phyloP scores from a whole-genome alignment of 441 rosid species.

The Jatropha podagrica region DNA sequence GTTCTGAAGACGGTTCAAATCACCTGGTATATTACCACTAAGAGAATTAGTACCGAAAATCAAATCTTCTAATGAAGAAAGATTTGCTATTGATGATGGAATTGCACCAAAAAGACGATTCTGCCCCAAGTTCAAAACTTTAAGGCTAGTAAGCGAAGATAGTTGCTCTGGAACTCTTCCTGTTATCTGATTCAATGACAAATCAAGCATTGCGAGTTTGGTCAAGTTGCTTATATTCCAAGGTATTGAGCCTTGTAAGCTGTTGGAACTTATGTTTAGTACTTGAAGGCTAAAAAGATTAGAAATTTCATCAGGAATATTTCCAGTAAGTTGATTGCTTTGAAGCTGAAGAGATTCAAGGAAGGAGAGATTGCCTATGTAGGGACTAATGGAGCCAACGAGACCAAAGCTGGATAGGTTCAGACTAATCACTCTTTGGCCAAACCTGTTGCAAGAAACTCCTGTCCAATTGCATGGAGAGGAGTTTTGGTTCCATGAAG shows the following conservation, averaged over 20 bases:
- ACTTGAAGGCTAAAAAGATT: conserved; percentile 38
- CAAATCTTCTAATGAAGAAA: conserved; percentile 38
- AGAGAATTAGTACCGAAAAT: conserved; percentile 40
- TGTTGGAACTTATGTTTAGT: conserved; percentile 46
- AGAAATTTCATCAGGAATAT: conserved; percentile 39
- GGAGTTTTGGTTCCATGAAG: conserved; percentile 40
- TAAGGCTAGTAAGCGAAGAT: conserved; percentile 32
- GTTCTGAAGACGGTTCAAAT: conserved; percentile 35
- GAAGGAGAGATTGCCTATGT: conserved; percentile 44
- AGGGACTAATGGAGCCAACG: conserved; percentile 43
- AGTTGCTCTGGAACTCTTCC: conserved; percentile 41
- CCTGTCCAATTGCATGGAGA: conserved; percentile 56
- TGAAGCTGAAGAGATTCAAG: conserved; percentile 50
- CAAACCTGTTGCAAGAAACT: conserved; percentile 34
- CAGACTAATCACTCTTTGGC: conserved; percentile 33
- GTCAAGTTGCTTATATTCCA: conserved; percentile 33
- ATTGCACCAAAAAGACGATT: conserved; percentile 39
- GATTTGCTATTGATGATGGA: conserved; percentile 43
- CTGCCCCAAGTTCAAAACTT: conserved; percentile 41
- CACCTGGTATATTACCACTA: conserved; percentile 40
- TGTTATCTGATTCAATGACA: conserved; percentile 41
- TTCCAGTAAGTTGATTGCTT: conserved; percentile 40
- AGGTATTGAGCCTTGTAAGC: conserved; percentile 38
- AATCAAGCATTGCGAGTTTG: conserved; percentile 36
- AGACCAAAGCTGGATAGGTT: conserved; percentile 26